These are phyloP conservation scores for Erodium texanum DNA, from an alignment of 441 rosid species.

Conservation along the genomic window DNA sequence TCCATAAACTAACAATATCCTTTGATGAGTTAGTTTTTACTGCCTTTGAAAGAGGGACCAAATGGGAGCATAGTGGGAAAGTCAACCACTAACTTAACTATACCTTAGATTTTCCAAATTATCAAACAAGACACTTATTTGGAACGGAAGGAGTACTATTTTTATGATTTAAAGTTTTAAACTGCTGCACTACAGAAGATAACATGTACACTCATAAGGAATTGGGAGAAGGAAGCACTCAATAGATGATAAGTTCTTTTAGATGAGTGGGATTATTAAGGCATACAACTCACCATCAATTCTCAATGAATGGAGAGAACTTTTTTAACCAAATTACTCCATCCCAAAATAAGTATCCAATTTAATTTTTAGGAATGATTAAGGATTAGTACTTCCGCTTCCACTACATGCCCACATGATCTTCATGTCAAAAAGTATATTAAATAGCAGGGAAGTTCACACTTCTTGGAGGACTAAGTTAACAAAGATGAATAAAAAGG, in stretches of 20 bases:
- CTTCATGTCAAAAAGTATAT: too few species aligned
- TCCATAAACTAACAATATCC: not conserved
- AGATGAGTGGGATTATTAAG: not conserved
- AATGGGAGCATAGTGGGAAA: not conserved
- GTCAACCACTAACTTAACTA: not conserved
- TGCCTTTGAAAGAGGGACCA: not conserved
- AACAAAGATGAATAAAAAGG: not conserved
- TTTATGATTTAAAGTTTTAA: too few species aligned
- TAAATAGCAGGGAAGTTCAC: too few species aligned
- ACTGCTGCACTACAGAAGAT: too few species aligned
- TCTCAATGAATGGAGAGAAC: not conserved
- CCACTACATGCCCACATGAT: too few species aligned
- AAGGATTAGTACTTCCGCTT: not conserved
- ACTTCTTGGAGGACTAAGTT: not conserved
- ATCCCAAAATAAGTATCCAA: not conserved
- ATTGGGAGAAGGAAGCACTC: not conserved
- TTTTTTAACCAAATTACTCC: not conserved
- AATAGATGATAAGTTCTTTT: not conserved
- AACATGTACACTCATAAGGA: not conserved
- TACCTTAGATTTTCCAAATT: too few species aligned
- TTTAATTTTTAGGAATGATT: too few species aligned
- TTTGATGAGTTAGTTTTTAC: not conserved
- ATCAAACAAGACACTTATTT: too few species aligned
- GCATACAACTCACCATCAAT: not conserved
- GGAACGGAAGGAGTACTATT: too few species aligned